Evolutionary conservation across 768 basidiomycete genomes (phyloP).

Genomic region (Suillus clintonianus): DNA sequence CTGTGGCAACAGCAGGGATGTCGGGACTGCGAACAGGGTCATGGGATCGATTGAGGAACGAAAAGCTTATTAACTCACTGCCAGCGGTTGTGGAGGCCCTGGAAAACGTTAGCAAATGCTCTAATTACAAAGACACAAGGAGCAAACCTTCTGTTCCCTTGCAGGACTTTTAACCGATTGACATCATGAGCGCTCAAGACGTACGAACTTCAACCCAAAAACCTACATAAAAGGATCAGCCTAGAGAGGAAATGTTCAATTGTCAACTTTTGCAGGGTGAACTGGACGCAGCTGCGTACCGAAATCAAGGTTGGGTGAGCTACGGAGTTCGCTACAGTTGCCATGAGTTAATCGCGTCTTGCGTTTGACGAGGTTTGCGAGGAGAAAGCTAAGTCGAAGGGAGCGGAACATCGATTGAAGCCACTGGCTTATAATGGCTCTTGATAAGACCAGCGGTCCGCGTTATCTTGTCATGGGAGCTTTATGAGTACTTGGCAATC

Average conservation of each 20-base stretch:
- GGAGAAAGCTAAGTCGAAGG: background rate
- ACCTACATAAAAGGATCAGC: constrained; percentile 71
- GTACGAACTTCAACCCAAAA: background rate
- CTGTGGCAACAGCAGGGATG: constrained; percentile 61
- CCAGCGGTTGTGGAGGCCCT: constrained; percentile 75
- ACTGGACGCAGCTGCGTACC: constrained; percentile 33
- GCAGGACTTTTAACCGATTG: constrained; percentile 37
- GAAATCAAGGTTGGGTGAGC: constrained; percentile 59
- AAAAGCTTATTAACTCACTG: constrained; percentile 47
- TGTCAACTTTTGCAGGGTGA: background rate
- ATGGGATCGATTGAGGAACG: background rate
- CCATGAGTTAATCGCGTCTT: no score
- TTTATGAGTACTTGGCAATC: background rate
- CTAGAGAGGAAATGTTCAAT: constrained; percentile 30
- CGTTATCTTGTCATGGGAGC: constrained; percentile 3
- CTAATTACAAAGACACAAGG: background rate
- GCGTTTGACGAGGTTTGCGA: background rate
- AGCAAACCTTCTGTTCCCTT: constrained; percentile 55
- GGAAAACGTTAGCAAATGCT: background rate
- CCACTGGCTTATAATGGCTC: background rate
- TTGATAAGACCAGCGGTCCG: constrained; percentile 7
- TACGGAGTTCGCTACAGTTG: constrained; percentile 61
- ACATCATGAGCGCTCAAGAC: background rate
- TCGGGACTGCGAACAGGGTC: constrained; percentile 45
- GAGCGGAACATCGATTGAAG: background rate